Base-by-base conservation (phyloP, 106 monocot genomes). In the Acanthochlamys bracteata region DNA sequence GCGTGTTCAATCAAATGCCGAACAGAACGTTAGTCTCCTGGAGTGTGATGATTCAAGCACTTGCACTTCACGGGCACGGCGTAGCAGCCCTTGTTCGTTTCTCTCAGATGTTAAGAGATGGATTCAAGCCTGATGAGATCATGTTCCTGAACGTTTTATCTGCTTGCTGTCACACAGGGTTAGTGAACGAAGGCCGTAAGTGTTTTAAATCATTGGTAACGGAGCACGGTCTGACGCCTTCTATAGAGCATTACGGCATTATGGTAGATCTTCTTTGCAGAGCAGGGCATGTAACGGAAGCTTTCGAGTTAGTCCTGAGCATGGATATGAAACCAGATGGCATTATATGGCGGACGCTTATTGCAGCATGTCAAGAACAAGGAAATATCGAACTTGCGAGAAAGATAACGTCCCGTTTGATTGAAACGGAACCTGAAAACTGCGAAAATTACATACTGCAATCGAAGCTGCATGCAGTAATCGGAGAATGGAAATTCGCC, bases 31-130 rank as follows among this genome's bases (percentile, higher is more conserved):
- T 73, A 25, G 51, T 78, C 4, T 57, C 78, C 1, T 78, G 78
- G 78, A 64, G 68, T 4, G 15, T 56, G 3, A 42, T 78, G 68
- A 78, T 78, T 41, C 73, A 78, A 41, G 69, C 68, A 21, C 25
- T 78, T 20, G 57, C 78, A 9, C 19, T 73, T 63, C 73, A 78
- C 17, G 78, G 78, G 13, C 69, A 73, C 16, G 68, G 68, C 4
- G 15, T 53, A 23, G 78, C 68, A 7, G 78, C 78, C 0, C 78
- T 78, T 14, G 11, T 58, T 19, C 73, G 73, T 15, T 78, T 78
- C 52, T 41, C 61, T 19, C 78, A 78, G 57, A 78, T 78, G 78
- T 72, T 68, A 57, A 73, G 62, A 55, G 58, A 78, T 24, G 78
- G 78, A 14, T 69, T 73, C 24, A 49, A 40, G 60, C 73, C 64